These are phyloP conservation scores for Corylus avellana DNA, from an alignment of 306 rosid genomes.

Conservation along the genomic window DNA sequence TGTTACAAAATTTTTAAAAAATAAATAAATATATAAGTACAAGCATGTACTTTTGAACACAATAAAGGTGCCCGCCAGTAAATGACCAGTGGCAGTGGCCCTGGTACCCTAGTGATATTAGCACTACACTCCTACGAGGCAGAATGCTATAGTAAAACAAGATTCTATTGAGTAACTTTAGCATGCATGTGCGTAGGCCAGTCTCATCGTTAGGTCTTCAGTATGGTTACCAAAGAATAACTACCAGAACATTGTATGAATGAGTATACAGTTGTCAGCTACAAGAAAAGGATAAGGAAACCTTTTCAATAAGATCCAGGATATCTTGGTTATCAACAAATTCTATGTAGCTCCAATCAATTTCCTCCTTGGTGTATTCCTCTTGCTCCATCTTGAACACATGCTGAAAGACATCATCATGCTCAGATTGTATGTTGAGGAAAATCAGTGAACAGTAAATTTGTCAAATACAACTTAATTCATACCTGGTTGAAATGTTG, in stretches of 20 bases:
- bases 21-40: neutral
- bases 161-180: conserved; percentile 1
- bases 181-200: conserved; percentile 3
- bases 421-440: conserved; percentile 40
- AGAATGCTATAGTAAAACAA: neutral
- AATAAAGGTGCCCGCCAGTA: neutral
- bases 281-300: conserved; percentile 32
- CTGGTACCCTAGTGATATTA: neutral
- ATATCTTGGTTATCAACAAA: conserved; percentile 89
- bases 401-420: conserved; percentile 60
- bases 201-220: conserved; percentile 16
- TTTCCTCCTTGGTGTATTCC: conserved; percentile 75
- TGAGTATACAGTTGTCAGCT: conserved; percentile 9
- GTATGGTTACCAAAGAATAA: conserved; percentile 12
- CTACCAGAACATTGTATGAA: conserved; percentile 5
- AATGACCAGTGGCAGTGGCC: neutral
- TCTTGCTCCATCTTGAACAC: conserved; percentile 98
- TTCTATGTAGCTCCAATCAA: conserved; percentile 90
- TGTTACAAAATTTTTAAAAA: neutral
- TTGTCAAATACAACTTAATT: conserved; percentile 78
- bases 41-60: neutral
- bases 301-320: conserved; percentile 91
- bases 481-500: conserved; percentile 99
- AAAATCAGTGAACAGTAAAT: conserved; percentile 34
- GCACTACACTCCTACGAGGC: neutral